Conservation (phyloP, 768 basidiomycete genomes). For the Gelatoporia subvermispora region DNA sequence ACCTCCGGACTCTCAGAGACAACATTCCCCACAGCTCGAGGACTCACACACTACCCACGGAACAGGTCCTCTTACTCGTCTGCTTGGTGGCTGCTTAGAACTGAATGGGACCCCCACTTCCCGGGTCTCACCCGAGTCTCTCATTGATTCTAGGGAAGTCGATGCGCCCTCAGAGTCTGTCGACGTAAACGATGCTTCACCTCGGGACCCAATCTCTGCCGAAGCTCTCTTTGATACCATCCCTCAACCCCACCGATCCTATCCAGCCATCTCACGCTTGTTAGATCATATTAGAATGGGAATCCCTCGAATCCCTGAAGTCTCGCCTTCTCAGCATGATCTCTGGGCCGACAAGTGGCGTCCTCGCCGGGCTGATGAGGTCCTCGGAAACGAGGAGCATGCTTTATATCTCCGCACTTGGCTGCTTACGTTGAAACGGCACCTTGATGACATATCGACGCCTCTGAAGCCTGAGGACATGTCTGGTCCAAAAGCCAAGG, state of each 20-base stretch:
- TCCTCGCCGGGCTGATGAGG: slow-evolving; percentile 66
- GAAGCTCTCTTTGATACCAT: neutral
- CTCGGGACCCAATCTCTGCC: too few relatives aligned
- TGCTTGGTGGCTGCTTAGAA: too few relatives aligned
- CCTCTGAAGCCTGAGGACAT: neutral
- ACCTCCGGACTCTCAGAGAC: too few relatives aligned
- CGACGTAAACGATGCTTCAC: too few relatives aligned
- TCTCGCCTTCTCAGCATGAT: slow-evolving; percentile 29
- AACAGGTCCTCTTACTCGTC: too few relatives aligned
- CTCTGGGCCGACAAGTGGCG: slow-evolving; percentile 75
- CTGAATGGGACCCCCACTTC: too few relatives aligned
- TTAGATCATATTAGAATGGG: neutral
- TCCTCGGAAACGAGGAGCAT: slow-evolving; percentile 71
- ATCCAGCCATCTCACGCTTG: slow-evolving; percentile 15
- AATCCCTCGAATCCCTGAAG: neutral
- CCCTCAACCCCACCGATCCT: slow-evolving; percentile 3
- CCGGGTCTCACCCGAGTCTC: too few relatives aligned
- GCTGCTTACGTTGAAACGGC: slow-evolving; percentile 66
- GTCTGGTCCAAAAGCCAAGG: slow-evolving; percentile 2
- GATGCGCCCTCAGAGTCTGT: too few relatives aligned
- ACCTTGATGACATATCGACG: slow-evolving; percentile 22
- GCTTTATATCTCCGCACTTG: slow-evolving; percentile 74
- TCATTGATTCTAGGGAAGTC: too few relatives aligned
- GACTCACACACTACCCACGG: too few relatives aligned
- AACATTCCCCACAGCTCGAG: too few relatives aligned